These are phyloP conservation scores for Dorcoceras hygrometricum DNA, from an alignment of 257 asterid genomes.

Conservation along the genomic window DNA sequence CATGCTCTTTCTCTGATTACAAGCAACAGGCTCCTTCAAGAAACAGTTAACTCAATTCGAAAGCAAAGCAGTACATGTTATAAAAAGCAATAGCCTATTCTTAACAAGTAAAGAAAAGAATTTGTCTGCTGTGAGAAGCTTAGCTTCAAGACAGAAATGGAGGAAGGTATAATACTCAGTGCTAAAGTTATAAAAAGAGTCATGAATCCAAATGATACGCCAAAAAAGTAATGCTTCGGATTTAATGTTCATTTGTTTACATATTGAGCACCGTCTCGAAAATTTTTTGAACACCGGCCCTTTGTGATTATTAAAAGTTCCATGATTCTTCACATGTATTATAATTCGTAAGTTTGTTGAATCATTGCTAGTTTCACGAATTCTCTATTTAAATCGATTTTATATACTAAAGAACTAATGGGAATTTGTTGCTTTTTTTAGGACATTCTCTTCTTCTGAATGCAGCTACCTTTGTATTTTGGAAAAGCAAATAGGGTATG, in stretches of 20 bases:
- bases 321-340: too few species aligned
- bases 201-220: not conserved
- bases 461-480: slow-evolving; percentile 35
- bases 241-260: too few species aligned
- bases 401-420: not conserved
- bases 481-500: slow-evolving; percentile 14
- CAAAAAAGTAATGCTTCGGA: slow-evolving; percentile 19
- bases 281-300: too few species aligned
- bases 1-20: slow-evolving; percentile 44
- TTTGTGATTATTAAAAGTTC: too few species aligned
- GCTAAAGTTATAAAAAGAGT: not conserved
- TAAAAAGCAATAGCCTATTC: slow-evolving; percentile 14
- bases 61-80: slow-evolving; percentile 39
- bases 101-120: slow-evolving; percentile 32
- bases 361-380: too few species aligned
- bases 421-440: slow-evolving; percentile 7
- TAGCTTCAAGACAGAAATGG: slow-evolving; percentile 12
- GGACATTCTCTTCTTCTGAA: slow-evolving; percentile 39
- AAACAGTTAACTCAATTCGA: slow-evolving; percentile 37
- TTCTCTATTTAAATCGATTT: too few species aligned
- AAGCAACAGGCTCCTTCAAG: slow-evolving; percentile 36
- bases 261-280: too few species aligned
- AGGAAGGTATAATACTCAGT: slow-evolving; percentile 34
- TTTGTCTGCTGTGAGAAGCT: slow-evolving; percentile 31
- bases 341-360: too few species aligned